Evolutionary conservation across 2,329 filamentous ascomycete genomes (phyloP), one percentile per base, ranked within the genome.

Genomic region (Orbilia oligospora): DNA sequence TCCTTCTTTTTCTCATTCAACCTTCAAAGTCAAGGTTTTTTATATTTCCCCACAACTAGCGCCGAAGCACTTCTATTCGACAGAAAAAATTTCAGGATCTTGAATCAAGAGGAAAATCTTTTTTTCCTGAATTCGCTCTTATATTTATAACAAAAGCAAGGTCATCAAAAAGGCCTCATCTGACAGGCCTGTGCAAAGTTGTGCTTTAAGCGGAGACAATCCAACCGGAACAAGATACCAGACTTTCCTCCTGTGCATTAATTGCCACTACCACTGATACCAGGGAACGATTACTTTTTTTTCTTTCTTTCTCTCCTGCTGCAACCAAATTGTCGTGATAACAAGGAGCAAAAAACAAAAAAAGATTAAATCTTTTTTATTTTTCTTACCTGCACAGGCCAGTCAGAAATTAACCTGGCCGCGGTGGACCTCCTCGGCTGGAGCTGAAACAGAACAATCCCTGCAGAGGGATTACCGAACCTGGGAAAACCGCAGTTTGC

Each of bases 381-480:
- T 63, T 27, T 64, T 71, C 67, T 64, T 63, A 65, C 65, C 58
- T 70, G 65, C 65, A 56, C 72, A 33, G 46, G 58, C 72, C 72
- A 33, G 55, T 51, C 72, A 71, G 65, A 58, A 69, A 70, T 65
- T 61, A 76, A 76, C 64, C 65, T 65, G 71, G 24, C 22, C 65
- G 53, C 44, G 65, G 55, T 56, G 64, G 65, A 76, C 71, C 56
- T 69, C 58, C 49, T 67, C 67, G 73, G 73, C 73, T 71, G 67
- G 63, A 78, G 68, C 75, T 78, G 75, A 78, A 78, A 78, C 75
- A 46, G 64, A 55, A 38, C 22, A 20, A 78, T 72, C 75, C 75
- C 75, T 78, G 75, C 53, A 56, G 68, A 72, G 61, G 68, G 68
- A 71, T 78, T 72, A 67, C 68, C 75, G 63, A 78, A 78, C 75